phyloP scores from a whole-genome alignment of 2,329 filamentous ascomycete species.

The Alternaria infectoria region DNA sequence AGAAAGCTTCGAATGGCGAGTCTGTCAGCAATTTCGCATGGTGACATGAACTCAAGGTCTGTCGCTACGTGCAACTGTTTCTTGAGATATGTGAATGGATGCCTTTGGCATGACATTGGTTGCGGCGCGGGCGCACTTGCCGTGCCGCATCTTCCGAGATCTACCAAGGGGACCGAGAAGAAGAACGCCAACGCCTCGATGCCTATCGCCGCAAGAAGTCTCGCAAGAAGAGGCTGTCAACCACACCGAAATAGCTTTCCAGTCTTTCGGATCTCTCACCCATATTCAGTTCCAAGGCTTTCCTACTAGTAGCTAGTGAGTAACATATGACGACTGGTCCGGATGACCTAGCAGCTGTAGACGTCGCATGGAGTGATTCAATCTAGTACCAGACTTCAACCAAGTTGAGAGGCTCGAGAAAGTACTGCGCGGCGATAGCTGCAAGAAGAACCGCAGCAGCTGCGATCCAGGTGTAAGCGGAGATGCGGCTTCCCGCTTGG shows the following conservation, averaged over 20 bases:
- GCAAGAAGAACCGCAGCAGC: background rate
- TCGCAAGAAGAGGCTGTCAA: background rate
- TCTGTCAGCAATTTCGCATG: background rate
- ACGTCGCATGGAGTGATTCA: too few relatives aligned
- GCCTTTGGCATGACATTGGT: background rate
- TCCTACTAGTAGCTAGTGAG: background rate
- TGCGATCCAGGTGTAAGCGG: background rate
- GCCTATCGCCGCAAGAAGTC: background rate
- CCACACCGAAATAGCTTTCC: background rate
- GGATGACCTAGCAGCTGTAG: too few relatives aligned
- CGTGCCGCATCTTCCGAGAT: background rate
- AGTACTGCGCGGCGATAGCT: background rate
- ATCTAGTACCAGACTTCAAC: background rate
- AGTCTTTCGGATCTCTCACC: background rate
- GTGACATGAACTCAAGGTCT: background rate
- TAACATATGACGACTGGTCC: too few relatives aligned
- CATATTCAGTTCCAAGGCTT: background rate
- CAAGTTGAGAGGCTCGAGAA: background rate
- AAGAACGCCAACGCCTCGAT: background rate
- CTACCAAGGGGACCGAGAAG: background rate
- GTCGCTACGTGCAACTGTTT: background rate
- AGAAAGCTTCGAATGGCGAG: constrained; percentile 1
- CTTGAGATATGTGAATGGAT: background rate
- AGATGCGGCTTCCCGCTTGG: background rate
- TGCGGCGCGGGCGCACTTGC: background rate